Evolutionary conservation across 306 rosid genomes (phyloP), one percentile per base, ranked within the genome.

Genomic region (Mucuna pruriens): DNA sequence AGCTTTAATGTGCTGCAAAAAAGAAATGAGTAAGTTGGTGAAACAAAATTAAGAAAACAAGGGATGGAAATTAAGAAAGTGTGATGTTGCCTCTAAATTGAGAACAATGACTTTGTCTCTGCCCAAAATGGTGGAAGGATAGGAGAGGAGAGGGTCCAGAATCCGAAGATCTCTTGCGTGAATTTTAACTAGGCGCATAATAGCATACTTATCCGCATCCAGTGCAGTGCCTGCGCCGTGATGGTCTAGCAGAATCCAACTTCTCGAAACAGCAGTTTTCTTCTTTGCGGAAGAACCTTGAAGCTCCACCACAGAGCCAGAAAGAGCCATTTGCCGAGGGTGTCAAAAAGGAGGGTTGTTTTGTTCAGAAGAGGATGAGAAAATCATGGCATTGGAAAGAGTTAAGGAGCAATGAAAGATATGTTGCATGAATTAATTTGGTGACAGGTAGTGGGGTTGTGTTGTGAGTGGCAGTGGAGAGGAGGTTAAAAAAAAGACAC

Each of bases 31-130:
- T 2, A 26, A 20, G 78, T 19, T 67, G 17, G 0, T 67, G 34
- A 38, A 49, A 5, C 5, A 5, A 9, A 45, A 19, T 4, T 60
- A 74, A 54, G 7, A 4, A 11, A 58, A 76, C 2, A 7, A 55
- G 60, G 34, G 10, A 11, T 13, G 26, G 11, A 38, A 11, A 57
- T 52, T 75, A 78, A 25, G 0, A 16, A 54, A 63, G 67, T 12
- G 78, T 34, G n/a, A n/a, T n/a, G n/a, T 63, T 76, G 82, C 97
- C 94, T 93, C 97, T 85, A 93, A 82, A 84, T 93, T 91, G 49
- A 93, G 96, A 86, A 93, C 92, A 86, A 93, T 93, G 48, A 84
- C 90, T 88, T 89, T 93, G 39, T 90, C 97, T 86, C 97, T 85
- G 11, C 95, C 96, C 29, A 93, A 83, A 70, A 93, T 93, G 62